Evolutionary conservation across 1,284 basidiomycete species (phyloP), one percentile per base, ranked within the genome.

Genomic region (Pseudozyma sp.): DNA sequence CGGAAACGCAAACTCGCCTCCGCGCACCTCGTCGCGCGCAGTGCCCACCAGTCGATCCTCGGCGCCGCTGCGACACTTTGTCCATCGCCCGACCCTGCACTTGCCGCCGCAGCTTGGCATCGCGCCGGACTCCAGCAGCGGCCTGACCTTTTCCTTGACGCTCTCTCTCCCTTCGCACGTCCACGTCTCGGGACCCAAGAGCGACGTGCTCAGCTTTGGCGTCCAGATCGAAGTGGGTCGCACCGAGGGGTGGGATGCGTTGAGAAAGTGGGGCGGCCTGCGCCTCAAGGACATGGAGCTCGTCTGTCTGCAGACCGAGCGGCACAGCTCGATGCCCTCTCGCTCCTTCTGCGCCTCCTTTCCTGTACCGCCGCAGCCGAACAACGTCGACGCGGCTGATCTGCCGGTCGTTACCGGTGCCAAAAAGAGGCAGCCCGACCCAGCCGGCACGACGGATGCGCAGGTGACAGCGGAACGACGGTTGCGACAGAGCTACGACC

Each of bases 271-370:
- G 55, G 80, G 81, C 14, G 81, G 82, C 9, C 45, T 84, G 47
- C 69, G 82, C 1, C 69, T 84, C 67, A 72, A 81, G 47, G 81
- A 84, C 57, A 79, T 84, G 78, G 81, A 84, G 55, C 71, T 83
- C 11, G 73, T 82, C 37, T 83, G 80, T 55, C 53, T 81, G 42
- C 82, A 84, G 62, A 81, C 79, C 17, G 82, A 84, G 50, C 46
- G 75, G 30, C 82, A 84, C 68, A 77, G 79, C 60, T 80, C 82
- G 30, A 63, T 71, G 53, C 75, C 81, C 7, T 84, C 82, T 10
- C 73, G 79, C 34, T 80, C 81, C n/a, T 84, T 82, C 51, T 76
- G 78, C 47, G 61, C 68, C 30, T 57, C 78, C 13, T 84, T 82
- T 52, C 74, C 81, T 7, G 61, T 84, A 6, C 80, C 75, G 2